A percentile compares a stretch with the other conserved stretches of the same genome.
Conservation (phyloP, 768 basidiomycete genomes). For the Omphalotus guepiniiformis region DNA sequence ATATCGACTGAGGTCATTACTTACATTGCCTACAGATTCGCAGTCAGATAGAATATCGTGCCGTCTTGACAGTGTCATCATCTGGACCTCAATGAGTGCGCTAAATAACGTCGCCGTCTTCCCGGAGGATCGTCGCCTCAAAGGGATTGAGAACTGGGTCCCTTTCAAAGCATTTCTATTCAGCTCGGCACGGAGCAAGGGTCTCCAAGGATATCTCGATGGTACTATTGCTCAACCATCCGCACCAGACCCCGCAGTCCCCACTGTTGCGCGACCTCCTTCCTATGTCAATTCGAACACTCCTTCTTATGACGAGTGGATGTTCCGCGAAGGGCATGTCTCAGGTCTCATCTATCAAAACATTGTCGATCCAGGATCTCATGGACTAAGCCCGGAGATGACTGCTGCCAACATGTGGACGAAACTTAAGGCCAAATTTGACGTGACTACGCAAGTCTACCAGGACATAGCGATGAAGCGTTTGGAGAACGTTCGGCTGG, state of each 20-base stretch:
- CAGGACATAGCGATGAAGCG: not conserved
- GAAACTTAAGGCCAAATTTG: not conserved
- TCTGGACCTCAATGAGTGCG: no score
- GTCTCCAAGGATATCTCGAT: not conserved
- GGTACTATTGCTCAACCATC: not conserved
- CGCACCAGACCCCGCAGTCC: no score
- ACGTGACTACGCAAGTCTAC: not conserved
- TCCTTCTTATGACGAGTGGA: not conserved
- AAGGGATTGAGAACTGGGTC: not conserved
- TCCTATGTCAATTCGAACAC: no score
- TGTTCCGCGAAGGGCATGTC: not conserved
- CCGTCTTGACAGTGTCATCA: no score
- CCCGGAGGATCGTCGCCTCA: not conserved
- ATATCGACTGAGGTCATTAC: no score
- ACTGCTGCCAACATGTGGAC: not conserved
- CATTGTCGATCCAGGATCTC: no score
- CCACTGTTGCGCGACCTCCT: not conserved
- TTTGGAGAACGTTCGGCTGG: not conserved
- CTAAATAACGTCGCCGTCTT: not conserved
- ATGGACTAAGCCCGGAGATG: no score
- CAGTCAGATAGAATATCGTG: slow-evolving; percentile 1
- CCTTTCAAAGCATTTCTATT: not conserved
- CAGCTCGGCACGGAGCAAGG: not conserved
- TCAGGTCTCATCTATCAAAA: no score
- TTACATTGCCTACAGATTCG: not conserved